These are phyloP conservation scores for Aspergillus phoenicis DNA, from an alignment of 2,329 filamentous ascomycete genomes.

Conservation along the genomic window DNA sequence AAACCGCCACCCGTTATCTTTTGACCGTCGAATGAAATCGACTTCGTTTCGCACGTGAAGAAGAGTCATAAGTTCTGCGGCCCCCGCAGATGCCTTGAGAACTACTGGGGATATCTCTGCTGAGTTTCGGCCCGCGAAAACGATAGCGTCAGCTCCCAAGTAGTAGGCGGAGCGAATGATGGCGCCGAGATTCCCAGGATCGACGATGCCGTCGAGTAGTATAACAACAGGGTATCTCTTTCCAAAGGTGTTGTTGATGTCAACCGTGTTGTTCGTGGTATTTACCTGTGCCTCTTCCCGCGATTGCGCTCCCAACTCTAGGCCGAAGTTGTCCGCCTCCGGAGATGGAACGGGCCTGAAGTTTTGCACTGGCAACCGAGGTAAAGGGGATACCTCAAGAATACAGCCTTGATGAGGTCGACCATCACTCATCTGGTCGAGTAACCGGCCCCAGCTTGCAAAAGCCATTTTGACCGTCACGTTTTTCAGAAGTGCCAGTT, in stretches of 20 bases:
- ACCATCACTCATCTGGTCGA: conserved; percentile 81
- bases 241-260: conserved; percentile 26
- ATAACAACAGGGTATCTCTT: conserved; percentile 45
- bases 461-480: conserved; percentile 64
- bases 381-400: conserved; percentile 82
- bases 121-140: conserved; percentile 72
- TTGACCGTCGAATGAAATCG: conserved; percentile 70
- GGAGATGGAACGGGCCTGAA: conserved; percentile 56
- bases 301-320: conserved; percentile 68
- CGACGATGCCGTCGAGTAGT: conserved; percentile 58
- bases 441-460: conserved; percentile 63
- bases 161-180: conserved; percentile 88
- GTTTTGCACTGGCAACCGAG: conserved; percentile 66
- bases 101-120: conserved; percentile 75
- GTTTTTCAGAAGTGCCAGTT: conserved; percentile 43
- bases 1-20: conserved; percentile 74
- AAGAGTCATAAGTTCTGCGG: conserved; percentile 76
- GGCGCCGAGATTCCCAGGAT: conserved; percentile 87
- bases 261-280: conserved; percentile 60
- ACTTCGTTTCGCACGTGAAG: conserved; percentile 69
- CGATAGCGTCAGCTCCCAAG: conserved; percentile 83
- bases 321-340: conserved; percentile 55
- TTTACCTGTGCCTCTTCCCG: conserved; percentile 75
- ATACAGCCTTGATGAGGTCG: conserved; percentile 89
- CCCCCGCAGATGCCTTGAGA: conserved; percentile 85